Percentiles rank a stretch among this genome's conserved stretches.
phyloP scores from a whole-genome alignment of 116 monocot genomes.

The Dioscorea cayenensis region DNA sequence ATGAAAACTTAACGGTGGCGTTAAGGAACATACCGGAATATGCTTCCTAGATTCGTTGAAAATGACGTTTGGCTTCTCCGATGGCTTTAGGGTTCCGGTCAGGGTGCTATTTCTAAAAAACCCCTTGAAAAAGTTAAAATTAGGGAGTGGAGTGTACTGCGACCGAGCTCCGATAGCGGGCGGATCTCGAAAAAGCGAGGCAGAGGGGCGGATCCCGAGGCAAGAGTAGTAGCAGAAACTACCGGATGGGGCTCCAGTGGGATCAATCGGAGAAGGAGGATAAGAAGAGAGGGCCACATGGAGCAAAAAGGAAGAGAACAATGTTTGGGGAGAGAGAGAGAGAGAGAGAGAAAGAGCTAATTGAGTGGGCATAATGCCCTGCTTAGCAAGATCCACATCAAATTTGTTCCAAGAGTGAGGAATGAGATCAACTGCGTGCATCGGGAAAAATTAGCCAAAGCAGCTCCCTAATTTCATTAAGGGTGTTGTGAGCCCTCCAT shows the following conservation, averaged over 20 bases:
- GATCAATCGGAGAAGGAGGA: too few relatives aligned
- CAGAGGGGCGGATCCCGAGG: constrained; percentile 55
- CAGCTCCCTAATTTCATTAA: too few relatives aligned
- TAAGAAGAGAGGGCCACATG: not conserved
- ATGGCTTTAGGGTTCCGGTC: constrained; percentile 52
- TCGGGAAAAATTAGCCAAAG: too few relatives aligned
- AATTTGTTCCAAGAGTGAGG: too few relatives aligned
- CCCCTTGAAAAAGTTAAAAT: not conserved
- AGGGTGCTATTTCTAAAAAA: constrained; percentile 69
- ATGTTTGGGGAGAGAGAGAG: too few relatives aligned
- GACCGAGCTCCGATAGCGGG: constrained; percentile 77
- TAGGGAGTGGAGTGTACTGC: constrained; percentile 19
- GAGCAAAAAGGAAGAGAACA: not conserved
- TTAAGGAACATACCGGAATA: constrained; percentile 52
- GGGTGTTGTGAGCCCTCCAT: too few relatives aligned
- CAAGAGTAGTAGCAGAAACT: constrained; percentile 60
- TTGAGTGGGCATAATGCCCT: too few relatives aligned
- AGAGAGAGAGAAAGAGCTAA: too few relatives aligned
- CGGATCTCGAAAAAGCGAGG: constrained; percentile 64
- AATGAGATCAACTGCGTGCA: too few relatives aligned
- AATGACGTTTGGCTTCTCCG: constrained; percentile 58
- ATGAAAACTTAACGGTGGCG: too few relatives aligned
- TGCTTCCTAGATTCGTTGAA: constrained; percentile 81
- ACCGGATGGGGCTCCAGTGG: constrained; percentile 18
- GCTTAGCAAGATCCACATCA: too few relatives aligned